Conservation (phyloP, 176 grass and related monocot genomes). For the Oropetium thomaeum region DNA sequence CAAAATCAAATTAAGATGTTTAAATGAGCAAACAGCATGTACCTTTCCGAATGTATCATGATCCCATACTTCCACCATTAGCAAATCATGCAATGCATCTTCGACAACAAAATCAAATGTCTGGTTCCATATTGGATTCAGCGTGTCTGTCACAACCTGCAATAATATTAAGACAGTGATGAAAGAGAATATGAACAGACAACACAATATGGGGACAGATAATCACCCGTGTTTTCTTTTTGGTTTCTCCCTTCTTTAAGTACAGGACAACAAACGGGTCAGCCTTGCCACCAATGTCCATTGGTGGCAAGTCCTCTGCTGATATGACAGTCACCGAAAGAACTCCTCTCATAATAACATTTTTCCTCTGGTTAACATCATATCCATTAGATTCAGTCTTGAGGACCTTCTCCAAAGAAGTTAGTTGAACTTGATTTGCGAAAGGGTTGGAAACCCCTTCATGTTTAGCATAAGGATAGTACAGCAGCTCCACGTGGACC, state of each 20-base stretch:
- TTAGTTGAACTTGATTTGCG: slow-evolving; percentile 65
- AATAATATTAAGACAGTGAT: slow-evolving; percentile 20
- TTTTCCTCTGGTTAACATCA: slow-evolving; percentile 77
- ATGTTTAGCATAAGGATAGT: slow-evolving; percentile 69
- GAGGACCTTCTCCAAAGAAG: slow-evolving; percentile 90
- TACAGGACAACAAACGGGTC: slow-evolving; percentile 87
- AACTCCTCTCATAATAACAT: slow-evolving; percentile 92
- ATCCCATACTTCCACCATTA: slow-evolving; percentile 96
- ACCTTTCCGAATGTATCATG: slow-evolving; percentile 99
- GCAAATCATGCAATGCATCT: slow-evolving; percentile 98
- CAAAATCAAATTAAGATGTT: not conserved
- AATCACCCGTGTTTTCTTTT: slow-evolving; percentile 92
- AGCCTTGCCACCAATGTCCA: slow-evolving; percentile 94
- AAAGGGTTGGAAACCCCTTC: slow-evolving; percentile 82
- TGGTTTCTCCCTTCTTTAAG: slow-evolving; percentile 86
- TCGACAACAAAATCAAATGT: slow-evolving; percentile 94
- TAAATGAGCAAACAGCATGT: not conserved
- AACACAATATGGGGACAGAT: slow-evolving; percentile 3
- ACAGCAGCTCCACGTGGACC: slow-evolving; percentile 95
- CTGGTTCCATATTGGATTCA: slow-evolving; percentile 97
- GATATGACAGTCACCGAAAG: slow-evolving; percentile 91
- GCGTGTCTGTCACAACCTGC: slow-evolving; percentile 83
- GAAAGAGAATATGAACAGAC: not conserved
- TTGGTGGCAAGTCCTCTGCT: slow-evolving; percentile 87
- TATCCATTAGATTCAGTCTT: slow-evolving; percentile 70